Percentiles rank a stretch among this genome's conserved stretches.
Evolutionary conservation across 306 rosid species (phyloP).

Genomic region (Quercus agrifolia): DNA sequence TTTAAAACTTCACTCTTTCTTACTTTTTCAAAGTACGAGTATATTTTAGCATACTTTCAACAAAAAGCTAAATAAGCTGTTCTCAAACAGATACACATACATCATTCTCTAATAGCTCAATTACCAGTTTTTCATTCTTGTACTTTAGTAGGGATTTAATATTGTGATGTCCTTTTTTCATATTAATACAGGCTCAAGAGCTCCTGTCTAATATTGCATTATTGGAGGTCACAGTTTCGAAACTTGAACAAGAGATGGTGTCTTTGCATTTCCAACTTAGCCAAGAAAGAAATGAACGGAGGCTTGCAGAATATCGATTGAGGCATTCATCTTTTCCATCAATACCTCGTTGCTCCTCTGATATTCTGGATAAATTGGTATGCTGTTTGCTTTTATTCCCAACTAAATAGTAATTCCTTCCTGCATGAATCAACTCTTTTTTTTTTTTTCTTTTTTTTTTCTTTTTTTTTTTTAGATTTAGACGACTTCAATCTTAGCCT

Average conservation of each 20-base stretch:
- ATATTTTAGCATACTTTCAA: too few relatives aligned
- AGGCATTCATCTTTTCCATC: constrained; percentile 51
- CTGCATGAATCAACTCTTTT: not conserved
- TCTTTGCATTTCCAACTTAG: constrained; percentile 76
- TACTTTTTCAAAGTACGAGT: too few relatives aligned
- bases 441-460: not conserved
- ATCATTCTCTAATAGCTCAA: not conserved
- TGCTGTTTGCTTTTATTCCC: not conserved
- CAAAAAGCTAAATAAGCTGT: too few relatives aligned
- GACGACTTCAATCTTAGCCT: not conserved
- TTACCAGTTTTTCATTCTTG: not conserved
- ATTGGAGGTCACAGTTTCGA: constrained; percentile 49
- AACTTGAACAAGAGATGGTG: constrained; percentile 59
- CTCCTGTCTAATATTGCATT: constrained; percentile 49
- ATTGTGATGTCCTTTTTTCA: not conserved
- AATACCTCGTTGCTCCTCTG: constrained; percentile 38
- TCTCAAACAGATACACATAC: not conserved
- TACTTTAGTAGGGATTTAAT: not conserved
- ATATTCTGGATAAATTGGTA: constrained; percentile 34
- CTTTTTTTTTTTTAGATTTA: not conserved
- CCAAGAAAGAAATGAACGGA: constrained; percentile 79
- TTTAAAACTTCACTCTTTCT: too few relatives aligned
- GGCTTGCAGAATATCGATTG: constrained; percentile 62
- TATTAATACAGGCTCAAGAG: constrained; percentile 49
- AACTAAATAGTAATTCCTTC: not conserved